Base-by-base conservation (phyloP, 2,329 filamentous ascomycete genomes). In the Colletotrichum filicis region DNA sequence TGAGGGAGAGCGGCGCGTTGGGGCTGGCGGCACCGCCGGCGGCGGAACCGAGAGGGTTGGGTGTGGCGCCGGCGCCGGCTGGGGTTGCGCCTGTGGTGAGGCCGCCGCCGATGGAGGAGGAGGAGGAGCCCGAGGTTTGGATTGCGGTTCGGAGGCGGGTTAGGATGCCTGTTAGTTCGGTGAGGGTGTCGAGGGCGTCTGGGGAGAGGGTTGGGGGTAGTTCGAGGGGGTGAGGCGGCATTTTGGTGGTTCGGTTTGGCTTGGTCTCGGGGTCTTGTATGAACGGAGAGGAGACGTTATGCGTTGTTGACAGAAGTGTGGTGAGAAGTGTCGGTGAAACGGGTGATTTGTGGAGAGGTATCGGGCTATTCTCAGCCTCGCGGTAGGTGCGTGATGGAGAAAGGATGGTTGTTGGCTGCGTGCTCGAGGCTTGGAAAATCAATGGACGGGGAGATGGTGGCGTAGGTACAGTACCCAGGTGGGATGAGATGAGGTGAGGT, bases 121-220 rank as follows among this genome's bases (percentile, higher is more conserved):
- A 71, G 60, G 37, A 42, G 37, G 76, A 71, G 60, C 82, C 75
- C 62, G 82, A 82, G 58, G 83, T 80, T 79, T 85, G 77, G 77
- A 85, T 83, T 19, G 78, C 73, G 80, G 85, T 86, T 76, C 93
- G 90, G 22, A 98, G 89, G 63, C 94, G 93, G 76, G 91, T 87
- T 74, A 98, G 91, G 76, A 97, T 90, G 72, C 91, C 88, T 79
- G 94, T 92, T 66, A 98, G 90, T 79, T 95, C 91, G 30, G 95
- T 94, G 66, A 97, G 89, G 77, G 95, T 91, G 85, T 98, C 95
- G 84, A 98, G 94, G 62, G 91, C 91, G 82, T 95, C 92, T 32
- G 95, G 93, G 62, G 94, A 90, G 74, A 97, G 93, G 68, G 92
- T 91, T 3, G 89, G 84, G 37, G 92, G 88, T 71, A 90, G 84